Evolutionary conservation across 768 basidiomycete species (phyloP).

Genomic region (Artomyces pyxidatus): DNA sequence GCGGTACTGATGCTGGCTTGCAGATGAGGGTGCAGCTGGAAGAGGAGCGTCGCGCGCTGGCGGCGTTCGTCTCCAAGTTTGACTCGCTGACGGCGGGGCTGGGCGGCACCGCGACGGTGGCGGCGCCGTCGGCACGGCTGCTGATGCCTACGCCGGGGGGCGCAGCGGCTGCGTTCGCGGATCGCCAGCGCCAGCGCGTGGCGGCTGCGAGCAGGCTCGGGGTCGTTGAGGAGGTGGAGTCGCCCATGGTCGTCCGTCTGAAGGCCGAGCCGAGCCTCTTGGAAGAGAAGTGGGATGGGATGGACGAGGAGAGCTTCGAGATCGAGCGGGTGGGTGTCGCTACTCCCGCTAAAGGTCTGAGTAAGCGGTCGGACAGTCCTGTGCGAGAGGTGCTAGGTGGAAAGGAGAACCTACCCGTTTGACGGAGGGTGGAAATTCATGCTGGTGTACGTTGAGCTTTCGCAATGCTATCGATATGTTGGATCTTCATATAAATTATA

Average conservation of each 20-base stretch:
- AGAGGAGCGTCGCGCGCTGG: conserved; percentile 69
- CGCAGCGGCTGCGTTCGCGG: conserved; percentile 39
- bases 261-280: conserved; percentile 25
- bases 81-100: conserved; percentile 55
- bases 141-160: conserved; percentile 47
- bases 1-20: not conserved
- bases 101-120: conserved; percentile 1
- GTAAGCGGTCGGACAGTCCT: conserved; percentile 26
- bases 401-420: conserved; percentile 40
- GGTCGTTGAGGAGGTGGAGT: conserved; percentile 24
- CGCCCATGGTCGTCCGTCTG: conserved; percentile 54
- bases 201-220: conserved; percentile 19
- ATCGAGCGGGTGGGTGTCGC: conserved; percentile 19
- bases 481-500: no score
- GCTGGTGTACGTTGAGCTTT: no score
- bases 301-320: conserved; percentile 26
- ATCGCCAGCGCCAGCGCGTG: conserved; percentile 33
- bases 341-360: conserved; percentile 18
- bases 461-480: no score
- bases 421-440: not conserved
- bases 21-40: conserved; percentile 59
- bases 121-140: not conserved
- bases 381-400: conserved; percentile 35
- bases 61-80: conserved; percentile 76
- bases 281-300: conserved; percentile 27